These are phyloP conservation scores for Cryptococcus maquisensis DNA, from an alignment of 1,284 basidiomycete species.

Conservation along the genomic window DNA sequence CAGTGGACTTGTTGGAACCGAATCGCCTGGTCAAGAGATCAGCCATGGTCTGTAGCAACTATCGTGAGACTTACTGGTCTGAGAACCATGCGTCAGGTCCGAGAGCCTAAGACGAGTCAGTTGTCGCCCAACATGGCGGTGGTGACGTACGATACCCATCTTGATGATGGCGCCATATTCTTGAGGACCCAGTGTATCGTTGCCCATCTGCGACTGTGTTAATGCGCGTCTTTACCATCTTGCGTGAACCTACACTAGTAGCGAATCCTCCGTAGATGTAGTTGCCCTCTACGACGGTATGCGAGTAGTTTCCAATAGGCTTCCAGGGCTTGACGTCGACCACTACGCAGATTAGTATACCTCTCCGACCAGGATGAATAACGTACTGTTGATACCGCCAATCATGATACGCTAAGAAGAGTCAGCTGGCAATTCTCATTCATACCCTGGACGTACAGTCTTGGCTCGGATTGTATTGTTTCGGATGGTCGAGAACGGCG, in stretches of 20 bases:
- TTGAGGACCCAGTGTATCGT: constrained; percentile 26
- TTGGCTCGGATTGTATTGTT: constrained; percentile 69
- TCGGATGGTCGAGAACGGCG: constrained; percentile 68
- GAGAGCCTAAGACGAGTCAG: constrained; percentile 52
- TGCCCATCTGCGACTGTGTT: constrained; percentile 19
- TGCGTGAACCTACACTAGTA: constrained; percentile 17
- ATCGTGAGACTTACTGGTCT: constrained; percentile 5
- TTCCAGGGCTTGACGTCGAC: constrained; percentile 70
- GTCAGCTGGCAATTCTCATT: not conserved
- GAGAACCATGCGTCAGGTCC: constrained; percentile 73
- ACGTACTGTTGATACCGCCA: constrained; percentile 60
- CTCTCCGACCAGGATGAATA: not conserved
- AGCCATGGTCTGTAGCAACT: not conserved
- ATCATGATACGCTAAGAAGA: constrained; percentile 55
- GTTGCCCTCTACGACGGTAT: constrained; percentile 68
- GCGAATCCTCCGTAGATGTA: constrained; percentile 52
- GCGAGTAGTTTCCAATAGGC: constrained; percentile 61
- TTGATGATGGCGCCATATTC: constrained; percentile 38
- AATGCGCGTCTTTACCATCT: not conserved
- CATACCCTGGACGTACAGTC: constrained; percentile 42
- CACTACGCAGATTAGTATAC: constrained; percentile 43
- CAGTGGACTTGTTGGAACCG: constrained; percentile 58
- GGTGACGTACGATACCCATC: constrained; percentile 29
- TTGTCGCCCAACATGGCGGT: too few relatives aligned
- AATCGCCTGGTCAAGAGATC: constrained; percentile 45